Evolutionary conservation across 768 basidiomycete genomes (phyloP).

Genomic region (Collybiopsis confluens): DNA sequence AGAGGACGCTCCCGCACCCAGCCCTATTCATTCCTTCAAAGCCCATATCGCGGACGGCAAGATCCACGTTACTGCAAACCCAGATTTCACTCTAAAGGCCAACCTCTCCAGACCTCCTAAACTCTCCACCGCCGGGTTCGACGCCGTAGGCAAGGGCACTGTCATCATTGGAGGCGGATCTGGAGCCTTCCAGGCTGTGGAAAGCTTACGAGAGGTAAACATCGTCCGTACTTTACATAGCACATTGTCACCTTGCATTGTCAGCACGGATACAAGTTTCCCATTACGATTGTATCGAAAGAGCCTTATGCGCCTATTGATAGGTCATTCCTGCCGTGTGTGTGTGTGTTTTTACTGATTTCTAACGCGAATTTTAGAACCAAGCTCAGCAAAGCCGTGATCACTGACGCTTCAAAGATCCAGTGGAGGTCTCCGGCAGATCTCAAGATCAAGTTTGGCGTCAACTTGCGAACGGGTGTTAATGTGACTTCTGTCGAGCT

Average conservation of each 20-base stretch:
- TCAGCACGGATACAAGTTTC: conserved; percentile 73
- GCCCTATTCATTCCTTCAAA: conserved; percentile 76
- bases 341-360: neutral
- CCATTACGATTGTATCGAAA: conserved; percentile 75
- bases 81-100: conserved; percentile 54
- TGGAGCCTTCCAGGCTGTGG: conserved; percentile 70
- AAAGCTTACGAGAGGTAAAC: conserved; percentile 76
- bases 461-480: conserved; percentile 56
- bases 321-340: conserved; percentile 38
- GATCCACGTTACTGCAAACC: conserved; percentile 73
- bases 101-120: conserved; percentile 64
- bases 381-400: conserved; percentile 83
- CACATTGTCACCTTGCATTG: neutral
- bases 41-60: conserved; percentile 63
- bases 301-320: conserved; percentile 83
- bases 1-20: conserved; percentile 89
- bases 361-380: conserved; percentile 44
- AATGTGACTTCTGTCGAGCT: conserved; percentile 71
- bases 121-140: conserved; percentile 41
- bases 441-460: conserved; percentile 71
- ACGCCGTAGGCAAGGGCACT: conserved; percentile 56
- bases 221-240: neutral
- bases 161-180: conserved; percentile 87
- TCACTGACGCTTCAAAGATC: conserved; percentile 74
- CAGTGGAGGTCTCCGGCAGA: conserved; percentile 70